A percentile compares a stretch with the other conserved stretches of the same genome.
These are phyloP conservation scores for Tolypocladium ovalisporum DNA, from an alignment of 2,329 filamentous ascomycete genomes.

Conservation along the genomic window DNA sequence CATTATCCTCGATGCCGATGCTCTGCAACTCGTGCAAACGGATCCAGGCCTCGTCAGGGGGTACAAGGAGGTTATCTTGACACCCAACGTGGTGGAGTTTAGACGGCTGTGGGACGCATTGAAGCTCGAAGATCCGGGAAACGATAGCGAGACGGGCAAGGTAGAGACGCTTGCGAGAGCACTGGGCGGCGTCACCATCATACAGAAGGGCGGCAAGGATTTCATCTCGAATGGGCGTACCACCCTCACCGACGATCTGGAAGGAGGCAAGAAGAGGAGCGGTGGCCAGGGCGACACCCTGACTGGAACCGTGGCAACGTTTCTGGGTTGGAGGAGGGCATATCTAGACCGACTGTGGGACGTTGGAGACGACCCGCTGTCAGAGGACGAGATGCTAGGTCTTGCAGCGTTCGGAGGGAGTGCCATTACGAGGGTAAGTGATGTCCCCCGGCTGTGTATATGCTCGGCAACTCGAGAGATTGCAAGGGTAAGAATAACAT, in stretches of 20 bases:
- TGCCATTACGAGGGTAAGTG: conserved; percentile 66
- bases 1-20: conserved; percentile 87
- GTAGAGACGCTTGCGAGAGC: conserved; percentile 61
- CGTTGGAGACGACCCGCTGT: conserved; percentile 32
- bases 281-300: conserved; percentile 94
- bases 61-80: conserved; percentile 76
- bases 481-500: no score
- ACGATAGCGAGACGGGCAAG: conserved; percentile 26
- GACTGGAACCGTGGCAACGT: conserved; percentile 78
- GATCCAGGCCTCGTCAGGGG: conserved; percentile 68
- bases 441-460: neutral
- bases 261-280: conserved; percentile 78
- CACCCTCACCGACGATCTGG: conserved; percentile 66
- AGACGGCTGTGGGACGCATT: conserved; percentile 67
- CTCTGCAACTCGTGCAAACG: conserved; percentile 65
- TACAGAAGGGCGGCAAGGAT: conserved; percentile 81
- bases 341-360: conserved; percentile 79
- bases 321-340: conserved; percentile 78
- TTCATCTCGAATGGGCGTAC: conserved; percentile 69
- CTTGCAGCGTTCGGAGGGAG: conserved; percentile 81
- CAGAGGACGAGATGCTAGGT: conserved; percentile 52
- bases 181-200: conserved; percentile 78
- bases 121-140: conserved; percentile 44
- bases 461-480: no score
- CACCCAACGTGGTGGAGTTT: conserved; percentile 93